Evolutionary conservation across 441 rosid genomes (phyloP), one percentile per base, ranked within the genome.

Genomic region (Biscutella laevigata): DNA sequence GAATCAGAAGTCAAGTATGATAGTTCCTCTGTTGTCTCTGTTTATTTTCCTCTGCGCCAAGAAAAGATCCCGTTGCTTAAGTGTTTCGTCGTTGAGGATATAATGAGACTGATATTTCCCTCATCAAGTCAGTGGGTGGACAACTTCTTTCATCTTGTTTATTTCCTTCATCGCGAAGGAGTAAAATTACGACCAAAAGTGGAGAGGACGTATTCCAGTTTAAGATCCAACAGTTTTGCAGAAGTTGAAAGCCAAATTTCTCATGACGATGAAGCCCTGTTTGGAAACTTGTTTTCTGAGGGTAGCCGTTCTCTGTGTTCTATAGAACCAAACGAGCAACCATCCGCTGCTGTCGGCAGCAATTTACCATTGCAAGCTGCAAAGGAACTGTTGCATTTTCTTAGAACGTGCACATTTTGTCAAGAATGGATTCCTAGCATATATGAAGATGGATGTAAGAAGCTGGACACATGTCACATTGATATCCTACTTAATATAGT

Each of bases 221-320:
- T 71, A 71, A 88, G 84, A 68, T 59, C 74, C 62, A 83, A 66
- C 73, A 79, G 77, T 64, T 69, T 80, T 28, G 46, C 81, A 9
- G 99, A 95, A 69, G 71, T 71, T 59, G 99, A 91, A 61, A 86
- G 69, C 71, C 69, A 83, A 29, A 75, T 74, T 71, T 84, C 86
- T 64, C 98, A 84, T 74, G 99, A 95, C 29, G 99, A 95, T 62
- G 99, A 94, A 61, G 96, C 97, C 29, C 85, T 95, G 64, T 95
- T 95, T 63, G 99, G 99, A 9, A 88, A 91, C 66, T 94, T 95
- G 64, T 95, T 95, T 76, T 84, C 81, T 57, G 99, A 94, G 74
- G 85, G 84, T 45, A 51, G 83, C 62, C 87, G 97, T 36, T 80
- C 89, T 3, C 66, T 80, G 38, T 89, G 95, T 57, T 80, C 96